These are phyloP conservation scores for Eleusine indica DNA, from an alignment of 176 grass and related monocot species.

Conservation along the genomic window DNA sequence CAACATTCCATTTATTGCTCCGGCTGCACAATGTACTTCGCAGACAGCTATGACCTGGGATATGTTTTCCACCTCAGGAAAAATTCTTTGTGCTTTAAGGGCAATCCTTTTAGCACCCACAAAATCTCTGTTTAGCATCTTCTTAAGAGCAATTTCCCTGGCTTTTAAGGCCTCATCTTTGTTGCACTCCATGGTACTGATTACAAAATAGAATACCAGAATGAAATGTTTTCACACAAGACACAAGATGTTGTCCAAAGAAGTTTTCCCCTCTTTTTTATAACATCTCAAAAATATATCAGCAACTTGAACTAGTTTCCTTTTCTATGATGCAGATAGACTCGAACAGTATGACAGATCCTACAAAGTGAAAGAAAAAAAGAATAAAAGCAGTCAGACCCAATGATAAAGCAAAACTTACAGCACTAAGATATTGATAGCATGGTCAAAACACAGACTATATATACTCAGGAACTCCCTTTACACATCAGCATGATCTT, in stretches of 20 bases:
- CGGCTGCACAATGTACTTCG: constrained; percentile 77
- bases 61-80: constrained; percentile 73
- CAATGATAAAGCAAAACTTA: background rate
- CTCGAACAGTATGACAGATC: background rate
- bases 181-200: constrained; percentile 72
- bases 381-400: background rate
- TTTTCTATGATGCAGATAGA: constrained; percentile 21
- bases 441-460: background rate
- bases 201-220: constrained; percentile 22
- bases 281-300: constrained; percentile 31
- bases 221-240: background rate
- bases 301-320: constrained; percentile 13
- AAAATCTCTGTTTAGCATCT: constrained; percentile 67
- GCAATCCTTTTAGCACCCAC: constrained; percentile 69
- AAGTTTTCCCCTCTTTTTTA: constrained; percentile 2
- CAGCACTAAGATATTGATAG: background rate
- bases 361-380: constrained; percentile 35
- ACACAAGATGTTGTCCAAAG: constrained; percentile 30
- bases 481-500: too few species aligned
- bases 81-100: constrained; percentile 80
- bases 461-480: too few species aligned
- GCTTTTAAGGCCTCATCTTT: constrained; percentile 84
- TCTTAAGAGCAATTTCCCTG: constrained; percentile 71
- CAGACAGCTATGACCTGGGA: constrained; percentile 72
- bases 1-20: constrained; percentile 49